phyloP scores from a whole-genome alignment of 306 rosid species.

The Crotalaria pallida region DNA sequence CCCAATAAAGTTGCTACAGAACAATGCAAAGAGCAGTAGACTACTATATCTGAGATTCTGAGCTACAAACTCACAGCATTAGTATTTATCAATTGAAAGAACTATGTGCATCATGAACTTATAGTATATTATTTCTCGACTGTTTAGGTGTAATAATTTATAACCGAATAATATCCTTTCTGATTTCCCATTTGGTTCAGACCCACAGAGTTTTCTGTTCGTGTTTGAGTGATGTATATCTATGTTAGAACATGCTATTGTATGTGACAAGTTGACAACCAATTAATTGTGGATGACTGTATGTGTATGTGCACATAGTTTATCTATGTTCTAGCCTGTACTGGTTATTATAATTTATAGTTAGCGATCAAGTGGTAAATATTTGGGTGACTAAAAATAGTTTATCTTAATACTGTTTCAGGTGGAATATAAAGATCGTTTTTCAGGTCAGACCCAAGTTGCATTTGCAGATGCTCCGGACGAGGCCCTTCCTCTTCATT shows the following conservation, averaged over 20 bases:
- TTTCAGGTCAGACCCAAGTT: slow-evolving; percentile 59
- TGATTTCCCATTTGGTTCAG: slow-evolving; percentile 14
- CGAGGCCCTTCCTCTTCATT: slow-evolving; percentile 92
- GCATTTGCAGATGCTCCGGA: slow-evolving; percentile 90
- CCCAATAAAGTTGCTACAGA: background rate
- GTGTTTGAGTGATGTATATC: background rate
- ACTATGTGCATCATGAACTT: background rate
- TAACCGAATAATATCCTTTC: background rate
- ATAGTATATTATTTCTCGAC: background rate
- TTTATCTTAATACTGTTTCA: slow-evolving; percentile 29
- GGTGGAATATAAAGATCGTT: slow-evolving; percentile 80
- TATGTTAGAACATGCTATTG: slow-evolving; percentile 6
- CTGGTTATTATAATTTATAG: background rate
- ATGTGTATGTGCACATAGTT: background rate
- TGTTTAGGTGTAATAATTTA: no score
- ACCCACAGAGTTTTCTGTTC: slow-evolving; percentile 5
- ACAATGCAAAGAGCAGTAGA: background rate
- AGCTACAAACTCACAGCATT: slow-evolving; percentile 4
- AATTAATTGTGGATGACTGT: slow-evolving; percentile 1
- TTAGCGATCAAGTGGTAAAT: background rate
- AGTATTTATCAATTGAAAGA: background rate
- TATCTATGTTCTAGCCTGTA: background rate
- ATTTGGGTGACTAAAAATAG: slow-evolving; percentile 1
- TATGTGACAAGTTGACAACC: background rate
- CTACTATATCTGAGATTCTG: background rate